Conservation (phyloP, 2,329 filamentous ascomycete genomes). For the Hirsutella thompsonii region DNA sequence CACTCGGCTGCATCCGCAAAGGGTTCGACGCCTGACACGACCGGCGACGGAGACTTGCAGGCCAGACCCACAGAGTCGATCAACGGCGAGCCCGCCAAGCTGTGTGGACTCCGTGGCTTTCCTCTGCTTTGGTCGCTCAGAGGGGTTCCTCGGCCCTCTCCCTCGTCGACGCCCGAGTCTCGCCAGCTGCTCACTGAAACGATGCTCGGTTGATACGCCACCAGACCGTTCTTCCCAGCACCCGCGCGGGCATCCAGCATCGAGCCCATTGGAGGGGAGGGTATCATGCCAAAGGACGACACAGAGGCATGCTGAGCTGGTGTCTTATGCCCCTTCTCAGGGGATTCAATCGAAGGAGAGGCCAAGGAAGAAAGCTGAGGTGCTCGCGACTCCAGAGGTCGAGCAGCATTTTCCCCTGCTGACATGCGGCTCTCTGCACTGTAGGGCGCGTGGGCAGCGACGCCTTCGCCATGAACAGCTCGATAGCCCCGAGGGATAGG, state of each 20-base stretch:
- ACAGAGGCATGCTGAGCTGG: slow-evolving; percentile 1
- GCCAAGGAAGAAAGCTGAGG: not conserved
- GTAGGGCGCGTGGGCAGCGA: slow-evolving; percentile 15
- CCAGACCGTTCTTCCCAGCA: not conserved
- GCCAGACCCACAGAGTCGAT: not conserved
- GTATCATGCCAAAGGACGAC: slow-evolving; percentile 2
- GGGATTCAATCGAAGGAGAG: slow-evolving; percentile 1
- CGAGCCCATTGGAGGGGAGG: slow-evolving; percentile 1
- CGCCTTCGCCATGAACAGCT: slow-evolving; percentile 23
- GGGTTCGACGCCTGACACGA: not conserved
- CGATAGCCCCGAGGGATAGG: slow-evolving; percentile 24
- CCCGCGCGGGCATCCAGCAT: not conserved
- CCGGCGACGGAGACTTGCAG: not conserved
- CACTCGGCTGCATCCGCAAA: not conserved
- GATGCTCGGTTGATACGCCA: slow-evolving; percentile 1
- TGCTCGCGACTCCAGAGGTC: not conserved
- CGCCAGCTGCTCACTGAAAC: not conserved
- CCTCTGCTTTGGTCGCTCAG: not conserved
- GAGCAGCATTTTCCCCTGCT: not conserved
- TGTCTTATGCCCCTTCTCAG: slow-evolving; percentile 2
- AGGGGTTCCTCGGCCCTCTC: not conserved
- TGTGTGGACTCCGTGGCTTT: not conserved
- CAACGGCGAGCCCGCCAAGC: not conserved
- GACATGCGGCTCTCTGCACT: slow-evolving; percentile 8
- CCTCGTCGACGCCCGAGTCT: not conserved